phyloP scores from a whole-genome alignment of 2,329 filamentous ascomycete genomes.

The Escovopsis sp. region DNA sequence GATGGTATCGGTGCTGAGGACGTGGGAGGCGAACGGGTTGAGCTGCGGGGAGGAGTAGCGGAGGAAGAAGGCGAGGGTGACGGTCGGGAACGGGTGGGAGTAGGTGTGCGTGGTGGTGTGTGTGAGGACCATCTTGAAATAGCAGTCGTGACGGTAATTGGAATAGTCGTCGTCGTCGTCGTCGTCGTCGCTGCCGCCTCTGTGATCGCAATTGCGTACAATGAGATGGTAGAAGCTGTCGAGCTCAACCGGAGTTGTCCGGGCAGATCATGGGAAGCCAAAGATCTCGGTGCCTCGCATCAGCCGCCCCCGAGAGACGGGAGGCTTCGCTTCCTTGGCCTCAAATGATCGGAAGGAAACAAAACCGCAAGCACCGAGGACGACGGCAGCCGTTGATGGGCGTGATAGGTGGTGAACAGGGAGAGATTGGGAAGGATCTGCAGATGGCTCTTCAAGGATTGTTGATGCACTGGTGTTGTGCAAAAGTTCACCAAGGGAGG shows the following conservation, averaged over 20 bases:
- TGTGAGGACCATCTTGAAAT: conserved; percentile 43
- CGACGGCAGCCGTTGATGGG: conserved; percentile 2
- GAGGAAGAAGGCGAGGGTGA: conserved; percentile 79
- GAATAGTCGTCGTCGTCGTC: background rate
- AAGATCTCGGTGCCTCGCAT: conserved; percentile 4
- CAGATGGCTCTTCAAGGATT: too few species aligned
- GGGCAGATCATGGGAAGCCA: conserved; percentile 10
- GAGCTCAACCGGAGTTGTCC: conserved; percentile 12
- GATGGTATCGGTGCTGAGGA: conserved; percentile 73
- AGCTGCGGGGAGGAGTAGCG: conserved; percentile 58
- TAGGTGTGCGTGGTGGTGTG: conserved; percentile 57
- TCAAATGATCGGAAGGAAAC: too few species aligned
- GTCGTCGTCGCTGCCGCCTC: background rate
- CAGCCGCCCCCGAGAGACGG: conserved; percentile 3
- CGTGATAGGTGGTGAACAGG: conserved; percentile 1
- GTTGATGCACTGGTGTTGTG: too few species aligned
- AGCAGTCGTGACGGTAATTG: background rate
- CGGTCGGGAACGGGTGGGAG: conserved; percentile 69
- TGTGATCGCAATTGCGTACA: background rate
- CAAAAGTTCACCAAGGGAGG: too few species aligned
- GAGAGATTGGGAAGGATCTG: too few species aligned
- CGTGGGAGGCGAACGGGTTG: conserved; percentile 71
- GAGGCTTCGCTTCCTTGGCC: background rate
- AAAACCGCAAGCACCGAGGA: background rate
- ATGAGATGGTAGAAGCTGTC: conserved; percentile 1